phyloP scores from a whole-genome alignment of 495 filamentous ascomycete genomes.

The Apodospora peruviana region DNA sequence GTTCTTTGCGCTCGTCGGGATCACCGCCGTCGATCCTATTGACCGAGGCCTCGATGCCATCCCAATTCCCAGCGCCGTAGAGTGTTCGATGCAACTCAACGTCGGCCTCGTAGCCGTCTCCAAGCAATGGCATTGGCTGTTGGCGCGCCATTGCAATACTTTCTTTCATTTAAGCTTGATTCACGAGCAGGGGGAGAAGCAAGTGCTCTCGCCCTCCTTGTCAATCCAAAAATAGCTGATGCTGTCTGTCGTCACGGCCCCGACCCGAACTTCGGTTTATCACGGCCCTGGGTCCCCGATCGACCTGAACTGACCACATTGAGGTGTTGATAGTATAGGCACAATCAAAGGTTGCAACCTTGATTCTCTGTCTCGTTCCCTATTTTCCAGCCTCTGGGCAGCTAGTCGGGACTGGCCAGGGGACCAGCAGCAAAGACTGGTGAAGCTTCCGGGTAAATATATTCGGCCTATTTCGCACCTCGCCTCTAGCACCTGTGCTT shows the following conservation, averaged over 20 bases:
- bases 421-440: conserved; percentile 3
- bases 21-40: conserved; percentile 10
- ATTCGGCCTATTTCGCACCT: conserved; percentile 20
- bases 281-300: conserved; percentile 23
- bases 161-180: conserved; percentile 12
- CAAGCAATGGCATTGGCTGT: conserved; percentile 12
- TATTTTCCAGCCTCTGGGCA: conserved; percentile 11
- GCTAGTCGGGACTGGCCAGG: conserved; percentile 11
- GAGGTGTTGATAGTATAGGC: conserved; percentile 18
- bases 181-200: conserved; percentile 2
- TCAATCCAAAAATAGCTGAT: conserved; percentile 27
- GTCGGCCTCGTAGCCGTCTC: conserved; percentile 5
- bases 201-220: conserved; percentile 10
- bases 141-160: conserved; percentile 4
- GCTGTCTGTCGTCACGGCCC: not conserved
- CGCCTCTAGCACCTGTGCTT: conserved; percentile 17
- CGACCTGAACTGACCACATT: conserved; percentile 14
- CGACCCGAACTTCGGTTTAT: conserved; percentile 20
- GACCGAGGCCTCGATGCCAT: conserved; percentile 12
- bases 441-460: conserved; percentile 27
- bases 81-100: conserved; percentile 14
- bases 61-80: conserved; percentile 1
- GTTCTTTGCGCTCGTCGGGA: not conserved
- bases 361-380: conserved; percentile 12
- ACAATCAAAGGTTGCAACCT: conserved; percentile 24